Conservation (phyloP, 768 basidiomycete species). For the Hygrocybe coccinea region DNA sequence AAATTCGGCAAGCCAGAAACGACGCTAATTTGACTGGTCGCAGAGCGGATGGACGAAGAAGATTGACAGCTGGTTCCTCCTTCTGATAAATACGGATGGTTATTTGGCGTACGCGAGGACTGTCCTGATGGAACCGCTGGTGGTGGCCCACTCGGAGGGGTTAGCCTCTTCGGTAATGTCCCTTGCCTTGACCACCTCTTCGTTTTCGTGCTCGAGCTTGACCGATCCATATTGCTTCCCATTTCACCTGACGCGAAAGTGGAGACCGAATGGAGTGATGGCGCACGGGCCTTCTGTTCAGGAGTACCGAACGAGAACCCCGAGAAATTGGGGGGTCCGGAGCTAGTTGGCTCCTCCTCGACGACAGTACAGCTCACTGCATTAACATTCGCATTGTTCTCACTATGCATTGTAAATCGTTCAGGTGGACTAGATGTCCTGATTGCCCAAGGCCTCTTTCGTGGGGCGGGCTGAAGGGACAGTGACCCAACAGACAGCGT, state of each 20-base stretch:
- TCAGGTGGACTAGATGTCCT: conserved; percentile 15
- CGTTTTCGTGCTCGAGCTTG: conserved; percentile 35
- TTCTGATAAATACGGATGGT: conserved; percentile 29
- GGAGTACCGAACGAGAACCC: conserved; percentile 35
- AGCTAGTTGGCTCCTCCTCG: conserved; percentile 6
- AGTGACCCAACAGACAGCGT: conserved; percentile 29
- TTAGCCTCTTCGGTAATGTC: conserved; percentile 44
- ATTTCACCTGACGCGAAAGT: conserved; percentile 42
- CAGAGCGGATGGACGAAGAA: conserved; percentile 35
- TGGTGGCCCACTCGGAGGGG: conserved; percentile 58
- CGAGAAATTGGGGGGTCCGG: conserved; percentile 21
- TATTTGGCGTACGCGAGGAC: conserved; percentile 24
- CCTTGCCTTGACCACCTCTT: conserved; percentile 56
- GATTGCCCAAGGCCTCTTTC: conserved; percentile 39
- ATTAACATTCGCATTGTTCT: conserved; percentile 18
- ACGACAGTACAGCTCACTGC: conserved; percentile 15
- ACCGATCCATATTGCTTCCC: conserved; percentile 29
- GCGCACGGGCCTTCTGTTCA: conserved; percentile 36
- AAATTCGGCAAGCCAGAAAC: conserved; percentile 46
- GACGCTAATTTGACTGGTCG: conserved; percentile 39
- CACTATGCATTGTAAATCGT: conserved; percentile 17
- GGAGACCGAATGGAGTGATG: conserved; percentile 44
- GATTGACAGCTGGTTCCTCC: conserved; percentile 28
- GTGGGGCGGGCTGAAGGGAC: conserved; percentile 46
- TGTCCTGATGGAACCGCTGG: conserved; percentile 39